These are phyloP conservation scores for Salix suchowensis DNA, from an alignment of 345 rosid species.

Conservation along the genomic window DNA sequence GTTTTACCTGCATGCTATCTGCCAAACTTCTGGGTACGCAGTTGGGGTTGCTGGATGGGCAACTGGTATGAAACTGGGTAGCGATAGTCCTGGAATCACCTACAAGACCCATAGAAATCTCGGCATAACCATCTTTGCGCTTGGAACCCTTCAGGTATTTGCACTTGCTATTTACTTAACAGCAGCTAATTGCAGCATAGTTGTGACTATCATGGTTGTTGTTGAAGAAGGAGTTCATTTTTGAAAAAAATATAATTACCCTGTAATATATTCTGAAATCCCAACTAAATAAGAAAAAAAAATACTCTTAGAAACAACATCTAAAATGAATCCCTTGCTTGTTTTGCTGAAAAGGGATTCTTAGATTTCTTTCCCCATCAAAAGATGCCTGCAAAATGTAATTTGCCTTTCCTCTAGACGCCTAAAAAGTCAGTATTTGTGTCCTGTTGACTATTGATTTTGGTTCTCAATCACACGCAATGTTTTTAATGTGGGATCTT, in stretches of 20 bases:
- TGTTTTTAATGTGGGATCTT: neutral
- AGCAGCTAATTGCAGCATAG: neutral
- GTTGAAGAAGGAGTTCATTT: no score
- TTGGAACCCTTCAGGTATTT: slow-evolving; percentile 77
- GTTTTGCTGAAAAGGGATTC: no score
- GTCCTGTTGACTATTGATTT: neutral
- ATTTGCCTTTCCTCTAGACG: neutral
- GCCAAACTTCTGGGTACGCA: slow-evolving; percentile 67
- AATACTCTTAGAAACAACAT: no score
- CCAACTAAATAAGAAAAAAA: no score
- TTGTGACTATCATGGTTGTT: neutral
- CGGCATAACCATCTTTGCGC: slow-evolving; percentile 61
- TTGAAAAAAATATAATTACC: no score
- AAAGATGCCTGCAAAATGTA: neutral
- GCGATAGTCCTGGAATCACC: slow-evolving; percentile 37
- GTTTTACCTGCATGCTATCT: slow-evolving; percentile 74
- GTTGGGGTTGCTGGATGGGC: slow-evolving; percentile 86
- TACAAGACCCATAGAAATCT: slow-evolving; percentile 54
- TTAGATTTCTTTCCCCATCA: neutral
- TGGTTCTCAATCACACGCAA: neutral
- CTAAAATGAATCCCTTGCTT: no score
- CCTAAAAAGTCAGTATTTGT: neutral
- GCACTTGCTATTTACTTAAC: neutral
- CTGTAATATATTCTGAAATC: no score
- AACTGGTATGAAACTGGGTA: slow-evolving; percentile 76